Percentiles rank a stretch among this genome's conserved stretches.
These are phyloP conservation scores for Umbelopsis sp. DNA, from an alignment of 192 early-diverging fungal genomes.

Conservation along the genomic window DNA sequence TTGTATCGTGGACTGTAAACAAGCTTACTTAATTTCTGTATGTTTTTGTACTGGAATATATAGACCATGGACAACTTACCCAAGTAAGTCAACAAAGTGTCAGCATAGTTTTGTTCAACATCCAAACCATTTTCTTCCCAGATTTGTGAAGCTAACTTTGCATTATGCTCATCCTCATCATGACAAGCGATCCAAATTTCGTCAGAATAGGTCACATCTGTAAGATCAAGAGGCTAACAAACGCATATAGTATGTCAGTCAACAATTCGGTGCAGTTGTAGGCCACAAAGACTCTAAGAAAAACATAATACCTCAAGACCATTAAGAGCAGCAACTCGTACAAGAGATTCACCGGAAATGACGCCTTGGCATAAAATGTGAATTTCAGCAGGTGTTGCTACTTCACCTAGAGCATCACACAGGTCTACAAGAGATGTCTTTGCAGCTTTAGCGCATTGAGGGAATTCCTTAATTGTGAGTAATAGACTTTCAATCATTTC, in stretches of 20 bases:
- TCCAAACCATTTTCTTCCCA: slow-evolving; percentile 71
- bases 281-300: slow-evolving; percentile 30
- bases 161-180: slow-evolving; percentile 62
- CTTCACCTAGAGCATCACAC: slow-evolving; percentile 50
- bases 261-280: not conserved
- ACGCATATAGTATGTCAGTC: not conserved
- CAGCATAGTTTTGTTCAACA: slow-evolving; percentile 48
- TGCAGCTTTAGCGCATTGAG: slow-evolving; percentile 56
- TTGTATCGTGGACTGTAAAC: slow-evolving; percentile 45
- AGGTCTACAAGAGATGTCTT: slow-evolving; percentile 50
- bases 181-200: slow-evolving; percentile 72
- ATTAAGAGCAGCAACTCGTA: slow-evolving; percentile 65
- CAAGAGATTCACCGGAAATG: slow-evolving; percentile 62
- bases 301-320: slow-evolving; percentile 52
- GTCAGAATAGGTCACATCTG: slow-evolving; percentile 60
- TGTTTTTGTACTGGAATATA: not conserved
- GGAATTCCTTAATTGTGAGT: slow-evolving; percentile 63
- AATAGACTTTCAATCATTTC: slow-evolving; percentile 66
- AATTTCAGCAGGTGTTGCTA: slow-evolving; percentile 51
- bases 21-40: too few relatives aligned
- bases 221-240: slow-evolving; percentile 45
- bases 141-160: slow-evolving; percentile 55
- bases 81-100: slow-evolving; percentile 44
- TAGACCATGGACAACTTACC: not conserved
- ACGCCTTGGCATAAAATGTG: slow-evolving; percentile 63